A percentile compares a stretch with the other conserved stretches of the same genome.
Evolutionary conservation across 2,329 filamentous ascomycete genomes (phyloP).

Genomic region (Fusarium chuoi): DNA sequence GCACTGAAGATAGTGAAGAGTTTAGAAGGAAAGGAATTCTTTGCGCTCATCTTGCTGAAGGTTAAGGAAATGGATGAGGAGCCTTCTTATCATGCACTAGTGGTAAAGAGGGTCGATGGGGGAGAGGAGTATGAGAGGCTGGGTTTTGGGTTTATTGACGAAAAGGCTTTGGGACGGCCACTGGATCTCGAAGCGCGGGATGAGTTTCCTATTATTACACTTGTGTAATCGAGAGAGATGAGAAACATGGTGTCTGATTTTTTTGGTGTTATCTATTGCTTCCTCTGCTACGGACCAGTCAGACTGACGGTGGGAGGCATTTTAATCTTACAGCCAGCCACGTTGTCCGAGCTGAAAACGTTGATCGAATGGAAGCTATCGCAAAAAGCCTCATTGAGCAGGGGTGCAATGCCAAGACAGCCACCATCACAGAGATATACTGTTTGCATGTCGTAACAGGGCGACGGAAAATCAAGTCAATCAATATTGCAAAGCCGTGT

Average conservation of each 20-base stretch:
- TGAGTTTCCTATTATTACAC: background rate
- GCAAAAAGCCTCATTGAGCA: background rate
- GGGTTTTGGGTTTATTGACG: background rate
- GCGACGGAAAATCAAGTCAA: background rate
- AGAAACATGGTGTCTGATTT: too few species aligned
- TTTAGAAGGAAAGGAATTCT: background rate
- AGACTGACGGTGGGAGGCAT: background rate
- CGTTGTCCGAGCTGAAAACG: background rate
- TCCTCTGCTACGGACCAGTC: background rate
- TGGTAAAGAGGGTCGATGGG: background rate
- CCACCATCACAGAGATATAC: accelerated
- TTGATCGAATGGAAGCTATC: background rate
- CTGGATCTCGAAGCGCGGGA: background rate
- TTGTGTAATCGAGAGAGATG: background rate
- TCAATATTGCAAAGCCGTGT: background rate
- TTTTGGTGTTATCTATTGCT: background rate
- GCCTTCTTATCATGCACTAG: background rate
- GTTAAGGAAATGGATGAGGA: accelerated
- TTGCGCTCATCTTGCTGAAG: background rate
- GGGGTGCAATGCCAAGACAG: background rate
- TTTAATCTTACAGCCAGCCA: background rate
- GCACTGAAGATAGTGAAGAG: background rate
- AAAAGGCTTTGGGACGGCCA: background rate
- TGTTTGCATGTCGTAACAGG: accelerated
- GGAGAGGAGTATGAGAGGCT: background rate